Evolutionary conservation across 2,329 filamentous ascomycete genomes (phyloP).

Genomic region (Ascomycota sp.): DNA sequence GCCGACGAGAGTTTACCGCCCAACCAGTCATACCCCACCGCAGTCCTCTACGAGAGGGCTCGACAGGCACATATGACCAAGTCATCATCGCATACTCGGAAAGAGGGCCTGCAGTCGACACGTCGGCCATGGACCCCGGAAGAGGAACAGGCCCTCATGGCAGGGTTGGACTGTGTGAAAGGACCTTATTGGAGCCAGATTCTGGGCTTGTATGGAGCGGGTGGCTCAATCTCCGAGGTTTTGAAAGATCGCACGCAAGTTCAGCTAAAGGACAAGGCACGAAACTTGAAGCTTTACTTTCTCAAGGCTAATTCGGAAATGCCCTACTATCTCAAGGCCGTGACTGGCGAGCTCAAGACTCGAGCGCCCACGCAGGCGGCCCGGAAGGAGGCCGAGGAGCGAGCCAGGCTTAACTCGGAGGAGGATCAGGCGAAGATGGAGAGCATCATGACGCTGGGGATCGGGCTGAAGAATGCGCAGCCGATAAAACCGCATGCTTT

Average conservation of each 20-base stretch:
- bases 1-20: slow-evolving; percentile 24
- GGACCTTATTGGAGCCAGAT: slow-evolving; percentile 90
- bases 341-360: slow-evolving; percentile 77
- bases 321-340: slow-evolving; percentile 65
- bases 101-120: slow-evolving; percentile 35
- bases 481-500: too few relatives aligned
- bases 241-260: slow-evolving; percentile 78
- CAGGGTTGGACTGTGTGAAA: slow-evolving; percentile 68
- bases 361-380: slow-evolving; percentile 55
- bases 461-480: slow-evolving; percentile 22
- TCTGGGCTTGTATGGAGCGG: slow-evolving; percentile 57
- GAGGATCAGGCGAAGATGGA: slow-evolving; percentile 38
- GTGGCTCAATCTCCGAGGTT: slow-evolving; percentile 59
- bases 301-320: slow-evolving; percentile 81
- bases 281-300: slow-evolving; percentile 79
- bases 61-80: slow-evolving; percentile 35
- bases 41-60: slow-evolving; percentile 33
- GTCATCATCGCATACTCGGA: slow-evolving; percentile 28
- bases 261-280: slow-evolving; percentile 76
- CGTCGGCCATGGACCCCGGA: slow-evolving; percentile 71
- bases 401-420: slow-evolving; percentile 32
- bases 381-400: slow-evolving; percentile 43
- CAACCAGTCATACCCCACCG: slow-evolving; percentile 31
- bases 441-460: slow-evolving; percentile 33
- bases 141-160: slow-evolving; percentile 77